phyloP scores from a whole-genome alignment of 1,284 basidiomycete genomes.

The Phellinidium pouzarii region DNA sequence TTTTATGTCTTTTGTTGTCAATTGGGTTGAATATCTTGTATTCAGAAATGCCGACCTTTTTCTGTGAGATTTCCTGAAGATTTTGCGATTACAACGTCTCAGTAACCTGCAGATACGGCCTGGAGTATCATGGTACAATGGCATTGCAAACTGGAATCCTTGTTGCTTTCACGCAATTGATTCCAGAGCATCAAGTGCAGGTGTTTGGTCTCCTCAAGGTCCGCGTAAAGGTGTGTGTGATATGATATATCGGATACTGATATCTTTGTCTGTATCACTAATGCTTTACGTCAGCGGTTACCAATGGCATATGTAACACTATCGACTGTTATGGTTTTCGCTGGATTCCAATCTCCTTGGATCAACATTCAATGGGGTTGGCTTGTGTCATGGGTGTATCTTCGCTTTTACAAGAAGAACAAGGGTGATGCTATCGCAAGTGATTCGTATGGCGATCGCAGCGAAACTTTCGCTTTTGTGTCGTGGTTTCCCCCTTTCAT shows the following conservation, averaged over 20 bases:
- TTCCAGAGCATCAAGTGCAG: slow-evolving; percentile 97
- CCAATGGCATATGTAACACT: slow-evolving; percentile 93
- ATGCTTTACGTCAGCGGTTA: slow-evolving; percentile 48
- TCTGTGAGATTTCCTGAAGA: slow-evolving; percentile 48
- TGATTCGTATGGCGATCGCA: slow-evolving; percentile 78
- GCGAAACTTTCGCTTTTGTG: slow-evolving; percentile 94
- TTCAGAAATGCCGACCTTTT: slow-evolving; percentile 61
- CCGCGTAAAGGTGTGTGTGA: slow-evolving; percentile 75
- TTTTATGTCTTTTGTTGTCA: slow-evolving; percentile 78
- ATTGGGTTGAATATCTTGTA: slow-evolving; percentile 72
- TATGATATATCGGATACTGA: neutral
- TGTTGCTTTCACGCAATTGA: slow-evolving; percentile 95
- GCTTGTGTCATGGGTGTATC: slow-evolving; percentile 92
- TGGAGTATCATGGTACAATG: slow-evolving; percentile 88
- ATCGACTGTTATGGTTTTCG: slow-evolving; percentile 81
- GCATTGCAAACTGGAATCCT: slow-evolving; percentile 86
- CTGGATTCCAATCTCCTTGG: slow-evolving; percentile 90
- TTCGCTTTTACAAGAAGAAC: slow-evolving; percentile 93
- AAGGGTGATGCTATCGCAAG: slow-evolving; percentile 51
- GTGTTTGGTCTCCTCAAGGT: slow-evolving; percentile 80
- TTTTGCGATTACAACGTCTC: slow-evolving; percentile 8
- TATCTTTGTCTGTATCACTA: slow-evolving; percentile 6
- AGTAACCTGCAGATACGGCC: slow-evolving; percentile 58
- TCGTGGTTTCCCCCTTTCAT: slow-evolving; percentile 95
- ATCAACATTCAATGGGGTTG: slow-evolving; percentile 98